Evolutionary conservation across 1,284 basidiomycete species (phyloP), one percentile per base, ranked within the genome.

Genomic region (Pseudozyma tsukubaensis): DNA sequence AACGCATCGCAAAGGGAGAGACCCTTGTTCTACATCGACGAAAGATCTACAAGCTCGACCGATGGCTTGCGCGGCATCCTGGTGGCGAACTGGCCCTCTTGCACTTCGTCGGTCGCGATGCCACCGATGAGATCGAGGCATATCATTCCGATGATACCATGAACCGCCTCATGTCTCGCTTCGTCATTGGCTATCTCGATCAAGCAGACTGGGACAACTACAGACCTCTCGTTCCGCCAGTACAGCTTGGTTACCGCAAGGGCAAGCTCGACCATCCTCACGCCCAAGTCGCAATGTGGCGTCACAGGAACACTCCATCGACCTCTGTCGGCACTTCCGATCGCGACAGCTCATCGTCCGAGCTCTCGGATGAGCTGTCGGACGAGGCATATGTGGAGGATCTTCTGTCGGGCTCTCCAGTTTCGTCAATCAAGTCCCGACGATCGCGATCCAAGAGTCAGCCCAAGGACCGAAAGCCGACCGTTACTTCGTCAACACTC

Each of bases 91-190:
- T 97, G 50, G 89, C 94, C 18, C 90, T 99, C 68, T 90, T 97
- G 32, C 97, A 99, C 86, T 98, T 96, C 82, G 91, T 97, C 35
- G 97, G 97, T 3, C 89, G 96, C 53, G 95, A 99, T 84, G 96
- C 94, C 0, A 90, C 91, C 3, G 93, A 97, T 86, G 96, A 99
- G 85, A 92, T 98, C 49, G 90, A 94, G 72, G 96, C 94, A 12
- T 98, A 94, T 86, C 96, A 99, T 84, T 88, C 88, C 1, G 88
- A 90, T 36, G 85, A 88, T 54, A 92, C 94, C 44, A 78, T 88
- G 32, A 86, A 90, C 56, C 86, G 86, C 24, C 66, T 68, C 52
- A 90, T 99, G 84, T 86, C 87, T 21, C 88, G 88, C 35, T 97
- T 92, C 85, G 89, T 89, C 49, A 87, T 97, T 34, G 96, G 91